phyloP scores from a whole-genome alignment of 2,329 filamentous ascomycete genomes.

The Grosmannia serpens region DNA sequence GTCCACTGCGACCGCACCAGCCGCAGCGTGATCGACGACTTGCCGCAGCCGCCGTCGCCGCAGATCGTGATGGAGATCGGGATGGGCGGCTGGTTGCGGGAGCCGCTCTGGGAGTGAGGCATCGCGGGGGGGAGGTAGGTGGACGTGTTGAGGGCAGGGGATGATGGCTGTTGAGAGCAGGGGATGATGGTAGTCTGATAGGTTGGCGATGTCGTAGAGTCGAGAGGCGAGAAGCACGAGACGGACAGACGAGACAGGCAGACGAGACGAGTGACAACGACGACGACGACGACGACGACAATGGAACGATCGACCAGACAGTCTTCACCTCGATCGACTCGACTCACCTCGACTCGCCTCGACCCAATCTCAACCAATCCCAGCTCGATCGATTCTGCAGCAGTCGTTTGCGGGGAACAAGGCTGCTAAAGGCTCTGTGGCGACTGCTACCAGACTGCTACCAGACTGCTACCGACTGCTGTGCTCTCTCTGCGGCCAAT shows the following conservation, averaged over 20 bases:
- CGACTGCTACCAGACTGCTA: no score
- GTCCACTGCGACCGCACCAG: constrained; percentile 78
- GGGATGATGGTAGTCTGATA: no score
- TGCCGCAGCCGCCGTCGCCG: constrained; percentile 75
- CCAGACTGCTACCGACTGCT: not conserved
- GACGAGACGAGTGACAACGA: no score
- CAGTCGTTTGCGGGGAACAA: not conserved
- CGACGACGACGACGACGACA: no score
- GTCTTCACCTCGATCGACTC: no score
- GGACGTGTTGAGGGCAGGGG: no score
- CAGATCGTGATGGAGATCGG: constrained; percentile 71
- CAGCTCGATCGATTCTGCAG: not conserved
- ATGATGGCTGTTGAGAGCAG: not conserved
- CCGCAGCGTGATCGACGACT: constrained; percentile 74
- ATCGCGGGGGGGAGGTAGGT: constrained; percentile 2
- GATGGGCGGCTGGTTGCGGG: constrained; percentile 28
- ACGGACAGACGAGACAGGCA: no score
- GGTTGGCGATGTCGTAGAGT: not conserved
- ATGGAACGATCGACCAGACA: no score
- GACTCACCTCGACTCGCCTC: no score
- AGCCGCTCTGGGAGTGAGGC: constrained; percentile 8
- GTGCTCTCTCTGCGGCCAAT: not conserved
- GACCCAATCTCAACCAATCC: no score
- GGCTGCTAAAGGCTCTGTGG: no score
- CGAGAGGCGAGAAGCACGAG: no score